Evolutionary conservation across 2,329 filamentous ascomycete species (phyloP), one percentile per base, ranked within the genome.

Genomic region (Colletotrichum magnum): DNA sequence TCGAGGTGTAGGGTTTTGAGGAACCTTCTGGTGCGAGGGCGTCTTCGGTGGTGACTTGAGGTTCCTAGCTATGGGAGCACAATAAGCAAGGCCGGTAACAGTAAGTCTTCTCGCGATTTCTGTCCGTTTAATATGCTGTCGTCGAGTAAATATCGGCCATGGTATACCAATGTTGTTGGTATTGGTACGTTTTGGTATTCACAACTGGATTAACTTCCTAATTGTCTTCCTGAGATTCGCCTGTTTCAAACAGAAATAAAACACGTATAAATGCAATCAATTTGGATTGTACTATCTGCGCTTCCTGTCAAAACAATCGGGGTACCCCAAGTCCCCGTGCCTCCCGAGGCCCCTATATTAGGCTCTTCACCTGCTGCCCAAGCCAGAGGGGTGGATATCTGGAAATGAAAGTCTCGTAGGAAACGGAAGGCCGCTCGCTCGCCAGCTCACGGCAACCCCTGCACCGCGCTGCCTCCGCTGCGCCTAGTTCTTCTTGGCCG

Each of bases 401-500:
- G 62, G 50, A 67, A 66, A 69, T 69, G 67, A 69, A 69, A 69
- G 62, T 64, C 18, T 41, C 51, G 45, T 57, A 52, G 56, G 56
- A 66, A 53, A 36, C 21, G 26, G 48, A 52, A 58, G 56, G 45
- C 43, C 50, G 43, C 18, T 28, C 50, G 28, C 28, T 28, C 52
- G 26, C 54, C 64, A 16, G 28, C 50, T 47, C 51, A 41, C 50
- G 16, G 39, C 6, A 24, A 13, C n/a, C n/a, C 18, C 12, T 24
- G 9, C 18, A 5, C 5, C 9, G 12, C 9, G 47, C 47, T 48
- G 16, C 13, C 32, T 39, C 58, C 43, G 51, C 51, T 13, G 28
- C 41, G n/a, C 39, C 60, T 75, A 81, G 68, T 74, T 76, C 77
- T 79, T 83, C 76, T 81, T 82, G 39, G 74, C 74, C 5, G 74